Evolutionary conservation across 2,329 filamentous ascomycete species (phyloP).

Genomic region (Ceratocystis eucalypticola): DNA sequence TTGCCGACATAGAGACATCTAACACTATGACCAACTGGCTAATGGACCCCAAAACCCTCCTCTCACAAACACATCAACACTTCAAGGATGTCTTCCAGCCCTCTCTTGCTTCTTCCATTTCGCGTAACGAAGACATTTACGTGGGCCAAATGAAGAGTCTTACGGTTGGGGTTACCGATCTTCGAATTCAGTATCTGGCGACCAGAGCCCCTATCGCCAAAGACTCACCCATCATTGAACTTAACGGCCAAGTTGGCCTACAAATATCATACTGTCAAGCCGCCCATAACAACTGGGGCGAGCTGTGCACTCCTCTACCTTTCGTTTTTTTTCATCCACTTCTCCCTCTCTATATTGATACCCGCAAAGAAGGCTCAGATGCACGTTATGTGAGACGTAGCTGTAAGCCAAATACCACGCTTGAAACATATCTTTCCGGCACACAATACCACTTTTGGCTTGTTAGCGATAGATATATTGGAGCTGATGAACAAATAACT

Average conservation of each 20-base stretch:
- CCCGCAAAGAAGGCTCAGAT: slow-evolving; percentile 69
- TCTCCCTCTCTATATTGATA: slow-evolving; percentile 86
- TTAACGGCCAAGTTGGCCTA: slow-evolving; percentile 65
- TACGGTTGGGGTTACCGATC: slow-evolving; percentile 35
- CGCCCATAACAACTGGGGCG: slow-evolving; percentile 52
- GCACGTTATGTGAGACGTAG: slow-evolving; percentile 86
- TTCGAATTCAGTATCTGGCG: slow-evolving; percentile 57
- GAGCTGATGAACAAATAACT: slow-evolving; percentile 48
- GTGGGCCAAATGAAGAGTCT: slow-evolving; percentile 37
- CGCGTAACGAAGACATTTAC: slow-evolving; percentile 32
- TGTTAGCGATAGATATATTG: slow-evolving; percentile 65
- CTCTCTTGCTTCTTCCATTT: slow-evolving; percentile 32
- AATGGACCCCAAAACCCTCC: slow-evolving; percentile 55
- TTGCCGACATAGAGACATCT: slow-evolving; percentile 60
- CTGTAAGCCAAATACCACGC: slow-evolving; percentile 74
- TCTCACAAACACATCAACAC: slow-evolving; percentile 52
- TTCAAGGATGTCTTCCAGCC: slow-evolving; percentile 55
- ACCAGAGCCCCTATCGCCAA: slow-evolving; percentile 40
- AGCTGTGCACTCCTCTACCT: slow-evolving; percentile 50
- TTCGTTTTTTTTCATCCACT: slow-evolving; percentile 81
- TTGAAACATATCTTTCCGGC: slow-evolving; percentile 74
- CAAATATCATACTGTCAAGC: slow-evolving; percentile 59
- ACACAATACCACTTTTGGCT: slow-evolving; percentile 83
- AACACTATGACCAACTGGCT: slow-evolving; percentile 68
- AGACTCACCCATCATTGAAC: slow-evolving; percentile 48